Evolutionary conservation across 23 red algal genomes (phyloP).

Genomic region (Gracilaria caudata): DNA sequence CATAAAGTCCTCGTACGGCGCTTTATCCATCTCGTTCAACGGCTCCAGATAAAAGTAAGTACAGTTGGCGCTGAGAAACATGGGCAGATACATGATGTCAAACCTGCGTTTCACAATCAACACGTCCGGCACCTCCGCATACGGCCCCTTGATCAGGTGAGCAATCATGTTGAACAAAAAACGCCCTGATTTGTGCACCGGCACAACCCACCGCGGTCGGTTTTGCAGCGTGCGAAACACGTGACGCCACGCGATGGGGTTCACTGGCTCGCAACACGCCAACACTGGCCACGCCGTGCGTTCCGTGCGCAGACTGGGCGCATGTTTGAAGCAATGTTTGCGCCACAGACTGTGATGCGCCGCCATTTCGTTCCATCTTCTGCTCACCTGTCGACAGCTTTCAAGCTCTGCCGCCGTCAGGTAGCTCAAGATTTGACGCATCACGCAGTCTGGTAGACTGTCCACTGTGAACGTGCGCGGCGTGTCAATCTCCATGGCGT

Average conservation of each 20-base stretch:
- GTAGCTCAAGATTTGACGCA: neutral
- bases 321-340: slow-evolving; percentile 1
- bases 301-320: slow-evolving; percentile 19
- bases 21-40: neutral
- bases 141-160: slow-evolving; percentile 14
- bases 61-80: slow-evolving; percentile 11
- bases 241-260: neutral
- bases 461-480: neutral
- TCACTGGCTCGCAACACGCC: slow-evolving; percentile 16
- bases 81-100: neutral
- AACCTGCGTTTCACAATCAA: neutral
- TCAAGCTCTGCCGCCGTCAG: neutral
- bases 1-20: slow-evolving; percentile 11
- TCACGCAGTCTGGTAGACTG: neutral
- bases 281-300: slow-evolving; percentile 5
- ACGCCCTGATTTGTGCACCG: slow-evolving; percentile 2
- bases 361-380: slow-evolving; percentile 1
- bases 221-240: slow-evolving; percentile 24
- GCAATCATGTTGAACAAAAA: slow-evolving; percentile 15
- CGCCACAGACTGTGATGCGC: slow-evolving; percentile 21
- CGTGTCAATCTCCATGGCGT: slow-evolving; percentile 12
- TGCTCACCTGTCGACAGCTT: neutral
- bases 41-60: slow-evolving; percentile 40
- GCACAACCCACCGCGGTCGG: slow-evolving; percentile 2
- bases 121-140: neutral